A percentile compares a stretch with the other conserved stretches of the same genome.
These are phyloP conservation scores for Quercus cerris DNA, from an alignment of 306 rosid species.

Conservation along the genomic window DNA sequence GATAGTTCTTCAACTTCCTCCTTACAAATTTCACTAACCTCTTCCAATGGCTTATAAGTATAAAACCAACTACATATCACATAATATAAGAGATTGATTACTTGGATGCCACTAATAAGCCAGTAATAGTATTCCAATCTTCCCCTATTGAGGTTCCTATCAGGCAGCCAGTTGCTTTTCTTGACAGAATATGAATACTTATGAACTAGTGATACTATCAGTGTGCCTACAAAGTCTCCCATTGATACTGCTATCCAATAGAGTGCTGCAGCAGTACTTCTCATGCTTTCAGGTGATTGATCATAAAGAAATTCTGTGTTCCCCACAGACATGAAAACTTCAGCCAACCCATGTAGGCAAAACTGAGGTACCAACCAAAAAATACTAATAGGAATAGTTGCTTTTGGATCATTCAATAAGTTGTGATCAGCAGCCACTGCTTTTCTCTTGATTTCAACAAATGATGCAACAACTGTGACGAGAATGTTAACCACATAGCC, in stretches of 20 bases:
- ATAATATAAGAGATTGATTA: conserved; percentile 50
- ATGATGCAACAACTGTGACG: conserved; percentile 54
- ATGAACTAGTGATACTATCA: conserved; percentile 56
- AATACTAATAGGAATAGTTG: conserved; percentile 60
- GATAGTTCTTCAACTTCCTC: conserved; percentile 35
- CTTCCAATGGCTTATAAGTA: conserved; percentile 57
- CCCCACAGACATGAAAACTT: conserved; percentile 72
- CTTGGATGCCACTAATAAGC: conserved; percentile 63
- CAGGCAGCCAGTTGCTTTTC: conserved; percentile 68
- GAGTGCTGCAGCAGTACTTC: conserved; percentile 65
- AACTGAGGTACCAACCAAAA: conserved; percentile 82
- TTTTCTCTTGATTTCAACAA: conserved; percentile 58
- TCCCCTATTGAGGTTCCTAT: conserved; percentile 77
- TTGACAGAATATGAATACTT: conserved; percentile 34
- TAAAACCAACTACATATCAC: conserved; percentile 55
- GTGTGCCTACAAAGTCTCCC: conserved; percentile 58
- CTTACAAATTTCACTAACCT: conserved; percentile 21
- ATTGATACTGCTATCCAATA: conserved; percentile 50
- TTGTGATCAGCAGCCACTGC: conserved; percentile 37
- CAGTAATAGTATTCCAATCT: conserved; percentile 61
- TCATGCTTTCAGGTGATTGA: conserved; percentile 78
- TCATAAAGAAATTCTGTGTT: conserved; percentile 76
- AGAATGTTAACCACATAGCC: conserved; percentile 55
- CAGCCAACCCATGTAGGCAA: conserved; percentile 58
- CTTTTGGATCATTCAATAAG: conserved; percentile 57